Evolutionary conservation across 2,329 filamentous ascomycete genomes (phyloP), one percentile per base, ranked within the genome.

Genomic region (Colletotrichum liaoningense): DNA sequence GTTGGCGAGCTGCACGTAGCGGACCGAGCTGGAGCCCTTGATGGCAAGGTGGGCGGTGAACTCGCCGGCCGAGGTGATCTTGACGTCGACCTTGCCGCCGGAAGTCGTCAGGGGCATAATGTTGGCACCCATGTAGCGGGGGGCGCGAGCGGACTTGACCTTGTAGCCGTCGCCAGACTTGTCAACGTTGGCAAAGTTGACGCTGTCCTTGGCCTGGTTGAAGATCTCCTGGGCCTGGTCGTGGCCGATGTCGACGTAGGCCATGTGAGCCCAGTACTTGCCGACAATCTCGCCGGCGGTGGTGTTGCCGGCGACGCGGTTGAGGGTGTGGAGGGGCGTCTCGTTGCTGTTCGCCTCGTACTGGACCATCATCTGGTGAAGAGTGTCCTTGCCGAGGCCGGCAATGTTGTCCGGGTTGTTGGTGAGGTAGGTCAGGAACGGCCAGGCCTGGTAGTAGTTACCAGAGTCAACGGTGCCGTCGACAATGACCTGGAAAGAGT

Each of bases 391-490:
- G 12, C 86, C 85, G 1, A 87, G 75, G 35, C 81, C 85, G 42
- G 77, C 74, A 67, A 83, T 84, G 28, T 81, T 77, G 75, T 88
- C 86, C 0, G 82, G 86, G 77, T 88, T 88, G 75, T 85, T 83
- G 52, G 84, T 84, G 64, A 88, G 78, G 77, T 87, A 88, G 1
- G 83, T 78, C 38, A 88, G 77, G 74, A 88, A 87, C 0, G 87
- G 87, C 86, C 86, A 89, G 3, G 86, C 84, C 73, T 88, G 81
- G 79, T 89, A 88, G 77, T 88, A 86, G 78, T 88, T 88, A 14
- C 83, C 86, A 2, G 80, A 78, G 38, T 79, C 77, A 0, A 75
- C 73, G 0, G 83, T 80, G 3, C 84, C 86, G 58, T 88, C 87
- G 4, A 88, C 85, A 4, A 88, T 80, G 28, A 86, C 84, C 73